phyloP scores from a whole-genome alignment of 2,329 filamentous ascomycete genomes.

The Venturia asperata region DNA sequence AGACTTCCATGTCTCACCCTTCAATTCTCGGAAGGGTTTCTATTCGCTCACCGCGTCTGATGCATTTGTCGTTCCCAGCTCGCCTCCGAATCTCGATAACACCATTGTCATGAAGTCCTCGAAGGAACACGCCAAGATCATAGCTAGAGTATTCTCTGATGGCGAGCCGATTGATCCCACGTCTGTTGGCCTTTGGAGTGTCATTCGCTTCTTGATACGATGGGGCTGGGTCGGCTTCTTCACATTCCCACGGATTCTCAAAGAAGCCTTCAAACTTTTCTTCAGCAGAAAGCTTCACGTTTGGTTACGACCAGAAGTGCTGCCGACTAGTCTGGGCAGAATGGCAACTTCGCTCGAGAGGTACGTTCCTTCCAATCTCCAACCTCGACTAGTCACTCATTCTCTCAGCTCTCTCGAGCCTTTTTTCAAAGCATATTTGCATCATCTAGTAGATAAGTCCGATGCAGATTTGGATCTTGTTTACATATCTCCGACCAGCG shows the following conservation, averaged over 20 bases:
- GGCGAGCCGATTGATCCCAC: slow-evolving; percentile 45
- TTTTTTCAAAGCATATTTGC: slow-evolving; percentile 36
- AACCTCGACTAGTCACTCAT: slow-evolving; percentile 21
- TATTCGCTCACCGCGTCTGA: slow-evolving; percentile 43
- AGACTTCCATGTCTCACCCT: slow-evolving; percentile 70
- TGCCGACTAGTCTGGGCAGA: slow-evolving; percentile 49
- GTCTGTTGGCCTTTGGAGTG: slow-evolving; percentile 38
- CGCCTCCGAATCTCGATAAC: slow-evolving; percentile 44
- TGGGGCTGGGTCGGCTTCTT: slow-evolving; percentile 65
- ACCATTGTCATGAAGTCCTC: slow-evolving; percentile 56
- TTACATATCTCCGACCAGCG: neutral
- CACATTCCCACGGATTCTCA: slow-evolving; percentile 59
- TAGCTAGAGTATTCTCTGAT: slow-evolving; percentile 53
- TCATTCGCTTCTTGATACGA: slow-evolving; percentile 41
- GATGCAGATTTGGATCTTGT: slow-evolving; percentile 44
- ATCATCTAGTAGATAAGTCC: slow-evolving; percentile 42
- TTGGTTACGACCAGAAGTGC: slow-evolving; percentile 59
- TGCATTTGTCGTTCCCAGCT: slow-evolving; percentile 33
- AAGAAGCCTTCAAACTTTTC: slow-evolving; percentile 53
- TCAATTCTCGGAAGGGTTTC: slow-evolving; percentile 51
- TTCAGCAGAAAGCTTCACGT: slow-evolving; percentile 53
- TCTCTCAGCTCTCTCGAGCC: slow-evolving; percentile 29
- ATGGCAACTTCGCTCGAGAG: slow-evolving; percentile 46
- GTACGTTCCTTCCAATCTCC: slow-evolving; percentile 21
- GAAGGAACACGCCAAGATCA: slow-evolving; percentile 53